Base-by-base conservation (phyloP, 164 flowering plant species). In the Tinospora cordifolia region DNA sequence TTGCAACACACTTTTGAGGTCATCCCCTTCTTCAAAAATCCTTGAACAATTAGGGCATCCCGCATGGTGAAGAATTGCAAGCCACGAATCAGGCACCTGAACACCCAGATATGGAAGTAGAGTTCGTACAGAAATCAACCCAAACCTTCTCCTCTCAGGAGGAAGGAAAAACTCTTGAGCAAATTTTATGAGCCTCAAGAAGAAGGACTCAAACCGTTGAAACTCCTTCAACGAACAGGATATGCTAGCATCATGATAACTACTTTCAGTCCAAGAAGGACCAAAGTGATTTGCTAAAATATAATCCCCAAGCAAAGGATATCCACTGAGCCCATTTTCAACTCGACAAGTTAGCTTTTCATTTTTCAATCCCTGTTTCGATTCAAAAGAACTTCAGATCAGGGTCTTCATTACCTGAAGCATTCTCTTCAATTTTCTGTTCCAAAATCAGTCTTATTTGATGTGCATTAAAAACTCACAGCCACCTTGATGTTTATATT, bases 21-120 rank as follows among this genome's bases (percentile, higher is more conserved):
- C 86, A 75, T 83, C 85, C 17, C 66, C 85, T 54, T 87, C 87
- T 71, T 77, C 80, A 40, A 91, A 67, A 62, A 80, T 70, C 83
- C 78, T 83, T 51, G 84, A 81, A 83, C 95, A 89, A 73, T 83
- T 79, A 11, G 93, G 89, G 69, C 96, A 91, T 71, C 93, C 93
- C 21, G 84, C 74, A 68, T 74, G 75, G 68, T 84, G 74, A 66
- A 84, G 78, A 76, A 84, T 76, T 67, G 79, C 77, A 49, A 77
- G 74, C 97, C 97, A 89, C 65, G 93, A 69, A 68, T 71, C 82
- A 57, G 84, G 77, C 74, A 75, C 81, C 72, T 57, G 78, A 74
- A 85, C 68, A 63, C 84, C 86, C 69, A 94, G 78, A 71, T 79
- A 73, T n/a, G 87, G 73, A 65, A 90, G 85, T 83, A 94, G 72